A percentile compares a stretch with the other conserved stretches of the same genome.
These are phyloP conservation scores for Tylopilus sp. DNA, from an alignment of 1,284 basidiomycete genomes.

Conservation along the genomic window DNA sequence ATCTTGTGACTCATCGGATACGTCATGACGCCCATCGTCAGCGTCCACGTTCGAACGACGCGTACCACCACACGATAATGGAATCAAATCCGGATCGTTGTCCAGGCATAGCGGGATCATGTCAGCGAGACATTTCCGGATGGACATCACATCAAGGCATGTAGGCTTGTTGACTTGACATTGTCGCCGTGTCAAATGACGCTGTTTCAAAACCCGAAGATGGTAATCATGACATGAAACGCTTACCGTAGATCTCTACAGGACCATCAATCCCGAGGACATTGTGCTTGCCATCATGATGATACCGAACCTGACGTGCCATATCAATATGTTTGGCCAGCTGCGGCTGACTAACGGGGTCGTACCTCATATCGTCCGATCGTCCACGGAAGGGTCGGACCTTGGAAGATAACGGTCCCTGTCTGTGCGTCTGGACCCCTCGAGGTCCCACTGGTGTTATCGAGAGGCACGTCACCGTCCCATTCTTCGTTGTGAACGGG, in stretches of 20 bases:
- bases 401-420: constrained; percentile 83
- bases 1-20: constrained; percentile 66
- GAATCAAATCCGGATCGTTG: constrained; percentile 85
- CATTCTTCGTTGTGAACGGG: constrained; percentile 94
- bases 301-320: constrained; percentile 75
- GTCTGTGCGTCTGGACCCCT: constrained; percentile 59
- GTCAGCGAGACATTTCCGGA: constrained; percentile 74
- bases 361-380: constrained; percentile 89
- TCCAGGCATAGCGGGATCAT: constrained; percentile 92
- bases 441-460: constrained; percentile 50
- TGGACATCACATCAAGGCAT: constrained; percentile 70
- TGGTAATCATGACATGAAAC: background rate
- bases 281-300: constrained; percentile 96
- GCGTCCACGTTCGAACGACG: constrained; percentile 30
- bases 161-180: constrained; percentile 73
- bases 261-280: constrained; percentile 90
- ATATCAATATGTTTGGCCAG: background rate
- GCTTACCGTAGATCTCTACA: constrained; percentile 88
- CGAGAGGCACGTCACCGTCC: constrained; percentile 86
- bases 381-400: constrained; percentile 87
- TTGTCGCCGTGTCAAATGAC: constrained; percentile 18
- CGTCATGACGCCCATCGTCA: constrained; percentile 27
- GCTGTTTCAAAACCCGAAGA: constrained; percentile 2
- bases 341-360: constrained; percentile 1
- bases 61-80: constrained; percentile 69